Evolutionary conservation across 495 filamentous ascomycete species (phyloP).

Genomic region (Pseudomonodictys pantanalensis): DNA sequence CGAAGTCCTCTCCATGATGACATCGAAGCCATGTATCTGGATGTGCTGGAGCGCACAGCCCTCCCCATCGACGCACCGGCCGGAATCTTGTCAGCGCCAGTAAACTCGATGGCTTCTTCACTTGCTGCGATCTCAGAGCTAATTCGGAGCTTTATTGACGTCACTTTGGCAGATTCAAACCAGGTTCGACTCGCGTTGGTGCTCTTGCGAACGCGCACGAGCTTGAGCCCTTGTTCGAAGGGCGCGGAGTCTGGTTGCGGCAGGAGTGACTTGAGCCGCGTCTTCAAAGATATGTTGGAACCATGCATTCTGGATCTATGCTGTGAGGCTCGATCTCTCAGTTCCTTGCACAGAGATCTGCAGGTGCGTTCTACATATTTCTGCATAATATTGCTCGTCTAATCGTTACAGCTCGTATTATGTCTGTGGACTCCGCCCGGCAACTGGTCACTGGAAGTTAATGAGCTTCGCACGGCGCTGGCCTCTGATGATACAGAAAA

Average conservation of each 20-base stretch:
- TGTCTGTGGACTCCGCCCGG: constrained; percentile 23
- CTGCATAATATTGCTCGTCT: neutral
- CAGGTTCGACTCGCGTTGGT: constrained; percentile 19
- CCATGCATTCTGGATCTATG: constrained; percentile 6
- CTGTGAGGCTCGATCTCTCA: neutral
- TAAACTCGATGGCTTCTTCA: too few relatives aligned
- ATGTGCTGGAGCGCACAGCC: constrained; percentile 5
- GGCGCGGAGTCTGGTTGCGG: neutral
- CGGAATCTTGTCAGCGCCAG: too few relatives aligned
- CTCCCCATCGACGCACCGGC: neutral
- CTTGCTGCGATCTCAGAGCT: too few relatives aligned
- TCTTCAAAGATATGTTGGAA: constrained; percentile 15
- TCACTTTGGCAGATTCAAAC: constrained; percentile 1
- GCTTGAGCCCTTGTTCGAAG: too few relatives aligned
- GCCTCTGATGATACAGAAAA: neutral
- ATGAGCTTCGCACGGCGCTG: constrained; percentile 8
- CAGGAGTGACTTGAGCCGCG: neutral
- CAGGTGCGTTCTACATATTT: constrained; percentile 17
- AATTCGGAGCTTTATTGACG: constrained; percentile 6
- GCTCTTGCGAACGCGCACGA: constrained; percentile 10
- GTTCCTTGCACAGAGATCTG: constrained; percentile 11
- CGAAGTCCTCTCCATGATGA: neutral
- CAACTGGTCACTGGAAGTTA: constrained; percentile 22
- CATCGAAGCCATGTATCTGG: constrained; percentile 14
- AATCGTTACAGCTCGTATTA: constrained; percentile 26